Conservation (phyloP, 2,329 filamentous ascomycete species). For the Xylaria arbuscula region DNA sequence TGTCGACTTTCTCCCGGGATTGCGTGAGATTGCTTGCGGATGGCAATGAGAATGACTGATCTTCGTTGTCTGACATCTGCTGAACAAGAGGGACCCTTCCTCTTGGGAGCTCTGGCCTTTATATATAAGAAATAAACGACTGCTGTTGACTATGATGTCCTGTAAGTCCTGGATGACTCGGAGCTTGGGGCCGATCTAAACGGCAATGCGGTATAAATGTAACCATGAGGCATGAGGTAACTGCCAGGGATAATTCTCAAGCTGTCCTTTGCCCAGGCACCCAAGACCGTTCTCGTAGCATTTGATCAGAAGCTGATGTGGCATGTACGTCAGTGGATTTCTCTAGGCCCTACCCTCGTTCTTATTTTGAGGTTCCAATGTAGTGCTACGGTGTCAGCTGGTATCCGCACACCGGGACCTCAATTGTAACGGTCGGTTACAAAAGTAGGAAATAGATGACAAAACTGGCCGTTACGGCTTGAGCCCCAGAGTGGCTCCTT, state of each 20-base stretch:
- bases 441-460: conserved; percentile 33
- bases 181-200: conserved; percentile 26
- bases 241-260: conserved; percentile 28
- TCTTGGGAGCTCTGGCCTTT: conserved; percentile 22
- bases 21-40: conserved; percentile 4
- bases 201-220: conserved; percentile 33
- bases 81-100: background rate
- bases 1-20: background rate
- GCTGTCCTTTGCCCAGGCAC: conserved; percentile 28
- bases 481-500: conserved; percentile 34
- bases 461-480: conserved; percentile 30
- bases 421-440: conserved; percentile 32
- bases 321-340: conserved; percentile 36
- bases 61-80: conserved; percentile 31
- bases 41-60: conserved; percentile 22
- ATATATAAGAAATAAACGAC: conserved; percentile 19
- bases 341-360: conserved; percentile 34
- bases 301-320: conserved; percentile 32
- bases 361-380: conserved; percentile 28
- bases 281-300: conserved; percentile 30
- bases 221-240: conserved; percentile 32
- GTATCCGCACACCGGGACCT: conserved; percentile 37
- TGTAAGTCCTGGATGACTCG: conserved; percentile 36
- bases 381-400: conserved; percentile 40
- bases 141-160: conserved; percentile 19